Evolutionary conservation across 148 eudicot genomes (phyloP), one percentile per base, ranked within the genome.

Genomic region (Cornus suecica): DNA sequence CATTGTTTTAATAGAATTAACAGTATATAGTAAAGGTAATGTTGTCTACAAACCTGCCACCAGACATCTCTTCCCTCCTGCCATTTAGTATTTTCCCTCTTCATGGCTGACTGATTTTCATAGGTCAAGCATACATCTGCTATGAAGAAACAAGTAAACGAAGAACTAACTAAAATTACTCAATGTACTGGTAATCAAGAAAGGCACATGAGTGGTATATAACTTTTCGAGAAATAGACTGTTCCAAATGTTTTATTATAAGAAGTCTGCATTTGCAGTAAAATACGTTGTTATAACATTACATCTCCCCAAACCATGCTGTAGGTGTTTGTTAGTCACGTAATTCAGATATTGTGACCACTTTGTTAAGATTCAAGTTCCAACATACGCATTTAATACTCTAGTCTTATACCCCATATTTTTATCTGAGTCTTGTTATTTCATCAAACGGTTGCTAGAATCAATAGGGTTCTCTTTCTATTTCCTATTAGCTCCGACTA

Each of bases 101-200:
- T 83, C 97, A 93, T 41, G 60, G 91, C 98, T 71, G 89, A 79
- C 71, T 84, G 82, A 86, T 96, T 96, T 82, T 84, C 99, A 81
- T 88, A 96, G 74, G 94, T 89, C 83, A 96, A 76, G 78, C 94
- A 96, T 70, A 86, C 84, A 87, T 86, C 99, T 96, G 97, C 71
- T 29, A 82, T 10, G 6, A 4, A 77, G 64, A 64, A n/a, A 25
- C 67, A 70, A 30, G 28, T 4, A 41, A 32, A 11, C 4, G 11
- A 70, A 37, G 2, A 37, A 37, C 42, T 37, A 2, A 37, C 42
- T 10, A 37, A 37, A 37, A 37, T 37, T 37, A 37, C 42, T 0
- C 42, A 6, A 37, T 6, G 7, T 37, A 37, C 9, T 6, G 42
- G 42, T 10, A 37, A 37, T 37, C 42, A 37, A 37, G 42, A 37